Percentiles rank a stretch among this genome's conserved stretches.
These are phyloP conservation scores for Myriangium duriaei DNA, from an alignment of 2,329 filamentous ascomycete species.

Conservation along the genomic window DNA sequence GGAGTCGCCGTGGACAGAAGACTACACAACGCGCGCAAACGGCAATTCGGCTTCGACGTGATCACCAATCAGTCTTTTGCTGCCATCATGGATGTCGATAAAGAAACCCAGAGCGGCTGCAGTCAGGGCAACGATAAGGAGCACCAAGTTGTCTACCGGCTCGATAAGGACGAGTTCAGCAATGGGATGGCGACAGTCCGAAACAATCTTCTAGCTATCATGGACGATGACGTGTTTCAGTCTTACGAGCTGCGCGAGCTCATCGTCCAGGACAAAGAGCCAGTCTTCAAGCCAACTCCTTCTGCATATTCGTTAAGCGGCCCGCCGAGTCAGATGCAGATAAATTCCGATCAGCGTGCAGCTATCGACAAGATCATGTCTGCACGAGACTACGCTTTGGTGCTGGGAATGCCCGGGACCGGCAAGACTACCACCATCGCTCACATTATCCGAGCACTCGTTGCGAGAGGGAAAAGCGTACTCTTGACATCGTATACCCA, in stretches of 20 bases:
- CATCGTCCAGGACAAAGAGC: slow-evolving; percentile 64
- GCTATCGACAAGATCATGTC: slow-evolving; percentile 94
- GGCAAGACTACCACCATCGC: slow-evolving; percentile 98
- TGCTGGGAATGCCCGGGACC: slow-evolving; percentile 95
- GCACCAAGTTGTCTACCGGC: slow-evolving; percentile 56
- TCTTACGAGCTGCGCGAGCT: slow-evolving; percentile 62
- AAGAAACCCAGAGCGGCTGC: slow-evolving; percentile 20
- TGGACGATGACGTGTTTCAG: slow-evolving; percentile 64
- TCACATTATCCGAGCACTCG: slow-evolving; percentile 84
- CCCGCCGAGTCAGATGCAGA: slow-evolving; percentile 42
- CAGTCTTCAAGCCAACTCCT: slow-evolving; percentile 56
- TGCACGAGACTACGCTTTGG: slow-evolving; percentile 88
- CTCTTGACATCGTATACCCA: slow-evolving; percentile 92
- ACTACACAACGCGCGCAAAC: slow-evolving; percentile 73
- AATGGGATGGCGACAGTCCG: slow-evolving; percentile 92
- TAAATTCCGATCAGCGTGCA: slow-evolving; percentile 77
- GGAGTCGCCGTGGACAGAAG: slow-evolving; percentile 82
- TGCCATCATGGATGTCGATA: slow-evolving; percentile 77
- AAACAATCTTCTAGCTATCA: slow-evolving; percentile 86
- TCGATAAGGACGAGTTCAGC: slow-evolving; percentile 97
- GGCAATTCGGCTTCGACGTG: slow-evolving; percentile 62
- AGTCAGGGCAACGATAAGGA: slow-evolving; percentile 20
- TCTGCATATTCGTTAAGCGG: slow-evolving; percentile 51
- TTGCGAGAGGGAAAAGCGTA: slow-evolving; percentile 82
- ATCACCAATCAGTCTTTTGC: slow-evolving; percentile 71